Percentiles rank a stretch among this genome's conserved stretches.
These are phyloP conservation scores for Ehretia macrophylla DNA, from an alignment of 257 asterid genomes.

Conservation along the genomic window DNA sequence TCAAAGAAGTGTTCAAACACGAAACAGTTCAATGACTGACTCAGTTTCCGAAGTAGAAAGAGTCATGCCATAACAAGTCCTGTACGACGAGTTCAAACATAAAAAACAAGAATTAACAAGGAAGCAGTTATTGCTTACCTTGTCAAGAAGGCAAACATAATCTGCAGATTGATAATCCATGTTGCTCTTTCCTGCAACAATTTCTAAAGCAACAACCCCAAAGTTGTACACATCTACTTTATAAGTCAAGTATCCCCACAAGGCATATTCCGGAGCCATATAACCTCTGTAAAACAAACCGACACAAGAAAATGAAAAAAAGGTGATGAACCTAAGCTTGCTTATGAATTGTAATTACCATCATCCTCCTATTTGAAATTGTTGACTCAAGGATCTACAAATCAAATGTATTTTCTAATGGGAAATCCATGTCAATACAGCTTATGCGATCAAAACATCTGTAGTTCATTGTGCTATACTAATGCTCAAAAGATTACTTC, in stretches of 20 bases:
- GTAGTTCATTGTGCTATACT: no score
- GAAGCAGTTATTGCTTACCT: conserved; percentile 29
- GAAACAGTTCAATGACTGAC: no score
- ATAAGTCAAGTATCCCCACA: conserved; percentile 66
- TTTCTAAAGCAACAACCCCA: conserved; percentile 57
- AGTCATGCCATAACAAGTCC: no score
- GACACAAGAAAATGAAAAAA: neutral
- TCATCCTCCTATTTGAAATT: no score
- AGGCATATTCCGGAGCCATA: conserved; percentile 74
- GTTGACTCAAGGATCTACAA: no score
- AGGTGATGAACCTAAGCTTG: neutral
- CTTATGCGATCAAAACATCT: no score
- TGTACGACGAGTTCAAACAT: no score
- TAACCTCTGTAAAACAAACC: conserved; percentile 40
- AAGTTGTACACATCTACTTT: conserved; percentile 72
- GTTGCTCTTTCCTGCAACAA: conserved; percentile 57
- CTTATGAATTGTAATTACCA: no score
- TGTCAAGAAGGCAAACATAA: conserved; percentile 59
- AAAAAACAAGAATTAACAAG: neutral
- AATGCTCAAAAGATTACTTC: no score
- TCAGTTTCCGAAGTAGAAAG: no score
- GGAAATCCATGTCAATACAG: no score
- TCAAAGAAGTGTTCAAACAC: neutral
- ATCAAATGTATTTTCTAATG: no score
- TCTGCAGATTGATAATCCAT: conserved; percentile 50